Percentiles rank a stretch among this genome's conserved stretches.
Conservation (phyloP, 257 asterid genomes). For the Gynochthodes officinalis region DNA sequence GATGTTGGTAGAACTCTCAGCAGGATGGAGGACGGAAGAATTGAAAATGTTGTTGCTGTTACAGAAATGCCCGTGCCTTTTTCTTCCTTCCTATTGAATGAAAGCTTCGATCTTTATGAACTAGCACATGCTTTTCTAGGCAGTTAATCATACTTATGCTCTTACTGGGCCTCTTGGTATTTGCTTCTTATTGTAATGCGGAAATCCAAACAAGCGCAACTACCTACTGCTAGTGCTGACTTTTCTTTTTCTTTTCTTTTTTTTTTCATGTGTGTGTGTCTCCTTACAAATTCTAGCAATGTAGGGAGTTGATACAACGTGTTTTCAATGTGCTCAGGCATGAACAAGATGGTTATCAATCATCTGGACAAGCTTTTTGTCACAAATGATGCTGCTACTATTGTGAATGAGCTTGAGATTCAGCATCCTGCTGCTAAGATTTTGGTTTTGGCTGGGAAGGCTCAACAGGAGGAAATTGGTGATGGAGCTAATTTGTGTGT, state of each 20-base stretch:
- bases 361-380: slow-evolving; percentile 92
- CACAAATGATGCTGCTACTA: slow-evolving; percentile 96
- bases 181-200: background rate
- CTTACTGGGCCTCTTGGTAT: background rate
- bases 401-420: slow-evolving; percentile 91
- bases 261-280: background rate
- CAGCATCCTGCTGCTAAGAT: slow-evolving; percentile 99
- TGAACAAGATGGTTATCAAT: slow-evolving; percentile 98
- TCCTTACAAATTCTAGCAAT: background rate
- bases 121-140: background rate
- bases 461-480: slow-evolving; percentile 96
- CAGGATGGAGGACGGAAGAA: background rate
- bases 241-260: background rate
- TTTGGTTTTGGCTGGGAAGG: slow-evolving; percentile 93
- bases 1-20: background rate
- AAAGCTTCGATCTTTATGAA: background rate
- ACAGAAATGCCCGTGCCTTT: background rate
- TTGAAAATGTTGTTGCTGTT: background rate
- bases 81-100: too few relatives aligned
- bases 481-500: slow-evolving; percentile 93
- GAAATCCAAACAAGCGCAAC: background rate
- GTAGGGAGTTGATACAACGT: background rate
- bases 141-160: background rate
- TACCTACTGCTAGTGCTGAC: background rate
- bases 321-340: slow-evolving; percentile 47